Percentiles rank a stretch among this genome's conserved stretches.
Evolutionary conservation across 2,329 filamentous ascomycete species (phyloP).

Genomic region (Xylariaceae sp.): DNA sequence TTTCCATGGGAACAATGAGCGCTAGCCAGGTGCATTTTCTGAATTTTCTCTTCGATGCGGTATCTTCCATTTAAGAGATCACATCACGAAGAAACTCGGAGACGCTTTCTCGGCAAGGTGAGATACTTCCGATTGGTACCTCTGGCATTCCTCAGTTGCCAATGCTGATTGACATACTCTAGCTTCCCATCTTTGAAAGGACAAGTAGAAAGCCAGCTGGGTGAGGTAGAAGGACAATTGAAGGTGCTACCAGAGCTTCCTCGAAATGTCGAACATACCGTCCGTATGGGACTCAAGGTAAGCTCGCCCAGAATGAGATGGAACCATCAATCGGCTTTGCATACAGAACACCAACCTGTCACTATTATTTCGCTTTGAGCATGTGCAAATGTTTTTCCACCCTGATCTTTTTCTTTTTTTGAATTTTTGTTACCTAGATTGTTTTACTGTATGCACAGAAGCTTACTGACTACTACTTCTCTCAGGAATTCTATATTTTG

Average conservation of each 20-base stretch:
- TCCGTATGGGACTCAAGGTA: slow-evolving; percentile 53
- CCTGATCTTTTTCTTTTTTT: no score
- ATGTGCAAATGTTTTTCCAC: no score
- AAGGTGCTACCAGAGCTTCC: slow-evolving; percentile 59
- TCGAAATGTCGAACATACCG: slow-evolving; percentile 56
- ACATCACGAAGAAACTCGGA: slow-evolving; percentile 46
- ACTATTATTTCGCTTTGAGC: not conserved
- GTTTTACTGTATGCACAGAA: no score
- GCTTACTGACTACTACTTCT: no score
- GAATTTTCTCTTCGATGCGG: slow-evolving; percentile 43
- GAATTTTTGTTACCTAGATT: no score
- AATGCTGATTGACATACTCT: not conserved
- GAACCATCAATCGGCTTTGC: no score
- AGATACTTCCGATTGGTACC: not conserved
- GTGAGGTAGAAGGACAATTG: slow-evolving; percentile 49
- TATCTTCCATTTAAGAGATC: slow-evolving; percentile 45
- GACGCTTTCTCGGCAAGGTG: slow-evolving; percentile 41
- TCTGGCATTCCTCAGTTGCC: no score
- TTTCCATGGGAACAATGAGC: slow-evolving; percentile 32
- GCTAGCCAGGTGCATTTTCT: slow-evolving; percentile 43
- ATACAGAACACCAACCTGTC: no score
- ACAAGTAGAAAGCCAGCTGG: slow-evolving; percentile 44
- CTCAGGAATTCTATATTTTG: slow-evolving; percentile 3
- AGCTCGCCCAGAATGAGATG: no score
- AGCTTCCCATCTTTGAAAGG: slow-evolving; percentile 48